These are phyloP conservation scores for Alliaria petiolata DNA, from an alignment of 345 rosid species.

Conservation along the genomic window DNA sequence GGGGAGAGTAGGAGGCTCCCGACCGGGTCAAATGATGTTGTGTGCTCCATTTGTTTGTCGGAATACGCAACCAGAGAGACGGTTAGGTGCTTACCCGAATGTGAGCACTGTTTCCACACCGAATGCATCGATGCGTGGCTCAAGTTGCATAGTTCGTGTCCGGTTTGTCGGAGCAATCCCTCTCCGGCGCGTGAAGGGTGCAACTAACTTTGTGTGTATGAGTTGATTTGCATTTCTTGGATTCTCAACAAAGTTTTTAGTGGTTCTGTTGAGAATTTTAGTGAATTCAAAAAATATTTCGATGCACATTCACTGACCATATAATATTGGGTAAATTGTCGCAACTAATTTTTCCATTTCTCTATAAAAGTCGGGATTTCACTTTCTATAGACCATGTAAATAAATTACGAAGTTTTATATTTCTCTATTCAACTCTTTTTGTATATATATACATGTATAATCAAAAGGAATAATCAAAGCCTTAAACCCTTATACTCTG, in stretches of 20 bases:
- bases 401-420: too few relatives aligned
- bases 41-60: slow-evolving; percentile 67
- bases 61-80: slow-evolving; percentile 55
- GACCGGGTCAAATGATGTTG: slow-evolving; percentile 41
- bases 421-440: too few relatives aligned
- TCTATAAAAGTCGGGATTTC: too few relatives aligned
- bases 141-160: slow-evolving; percentile 52
- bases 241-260: not conserved
- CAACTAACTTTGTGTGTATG: slow-evolving; percentile 3
- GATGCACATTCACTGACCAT: too few relatives aligned
- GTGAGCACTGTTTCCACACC: slow-evolving; percentile 70
- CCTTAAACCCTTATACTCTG: too few relatives aligned
- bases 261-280: not conserved
- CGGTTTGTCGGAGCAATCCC: slow-evolving; percentile 65
- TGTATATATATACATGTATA: too few relatives aligned
- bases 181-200: slow-evolving; percentile 18
- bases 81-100: slow-evolving; percentile 56
- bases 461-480: too few relatives aligned
- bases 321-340: too few relatives aligned
- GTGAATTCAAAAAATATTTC: too few relatives aligned
- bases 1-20: slow-evolving; percentile 69
- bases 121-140: slow-evolving; percentile 80
- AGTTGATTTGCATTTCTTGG: not conserved
- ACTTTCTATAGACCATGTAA: too few relatives aligned
- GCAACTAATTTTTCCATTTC: too few relatives aligned